Evolutionary conservation across 108 stramenopile species (phyloP), one percentile per base, ranked within the genome.

Genomic region (Craspedostauros australis): DNA sequence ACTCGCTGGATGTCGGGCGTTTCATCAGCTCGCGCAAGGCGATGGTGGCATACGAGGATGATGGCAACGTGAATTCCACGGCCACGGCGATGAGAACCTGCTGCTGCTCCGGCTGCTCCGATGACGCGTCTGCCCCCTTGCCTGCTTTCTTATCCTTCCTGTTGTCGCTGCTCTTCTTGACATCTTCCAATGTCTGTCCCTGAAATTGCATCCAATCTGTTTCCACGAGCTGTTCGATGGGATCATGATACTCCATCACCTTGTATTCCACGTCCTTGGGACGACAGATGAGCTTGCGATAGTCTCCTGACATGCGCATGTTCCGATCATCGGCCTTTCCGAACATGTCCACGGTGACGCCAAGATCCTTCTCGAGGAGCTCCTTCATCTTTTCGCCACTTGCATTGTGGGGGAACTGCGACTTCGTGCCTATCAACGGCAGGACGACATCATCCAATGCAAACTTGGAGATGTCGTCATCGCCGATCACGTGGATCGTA

Each of bases 21-120:
- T 87, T 91, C 57, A 77, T 92, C 11, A 95, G 50, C 50, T 95
- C 94, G 46, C 94, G 50, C 12, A 95, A 52, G 0, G 84, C 82
- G 57, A 93, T 87, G 14, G 94, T 95, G 2, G 94, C 94, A 68
- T 95, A 95, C 7, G 84, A 51, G 6, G 89, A 86, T n/a, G 88
- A 79, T 24, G 88, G 87, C 9, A 95, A 64, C 7, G 83, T 80
- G 49, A 95, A 93, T n/a, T 84, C 80, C 39, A 93, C 75, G 20
- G 73, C 39, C 84, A 95, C 76, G 1, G 77, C 88, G 67, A 93
- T 46, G 18, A 86, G 33, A 30, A 41, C 47, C 12, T 19, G 29
- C 23, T 37, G 33, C 18, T 55, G 51, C 33, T 60, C 70, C 20
- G 31, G 37, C 8, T 49, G 30, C 2, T 26, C 9, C 5, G 44